A percentile compares a stretch with the other conserved stretches of the same genome.
phyloP scores from a whole-genome alignment of 2,329 filamentous ascomycete genomes.

The Trichoderma oligosporum region DNA sequence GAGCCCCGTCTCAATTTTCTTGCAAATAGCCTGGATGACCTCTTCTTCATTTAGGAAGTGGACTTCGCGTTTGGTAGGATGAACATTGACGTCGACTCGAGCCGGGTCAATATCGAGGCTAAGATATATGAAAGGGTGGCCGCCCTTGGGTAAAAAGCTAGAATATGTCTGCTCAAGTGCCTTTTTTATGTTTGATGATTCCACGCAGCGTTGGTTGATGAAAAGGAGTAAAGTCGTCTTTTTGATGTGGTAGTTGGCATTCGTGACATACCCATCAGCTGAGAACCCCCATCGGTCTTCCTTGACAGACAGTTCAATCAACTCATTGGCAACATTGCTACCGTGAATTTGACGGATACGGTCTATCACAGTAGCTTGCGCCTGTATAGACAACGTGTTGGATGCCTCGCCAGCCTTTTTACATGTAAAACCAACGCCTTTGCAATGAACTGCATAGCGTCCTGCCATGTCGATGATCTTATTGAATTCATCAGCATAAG shows the following conservation, averaged over 20 bases:
- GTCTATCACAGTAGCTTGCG: conserved; percentile 68
- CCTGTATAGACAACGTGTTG: conserved; percentile 74
- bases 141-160: conserved; percentile 83
- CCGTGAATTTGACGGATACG: conserved; percentile 90
- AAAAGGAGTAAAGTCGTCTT: conserved; percentile 84
- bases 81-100: conserved; percentile 93
- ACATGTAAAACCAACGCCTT: conserved; percentile 89
- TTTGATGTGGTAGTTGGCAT: conserved; percentile 92
- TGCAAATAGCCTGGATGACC: conserved; percentile 82
- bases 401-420: conserved; percentile 92
- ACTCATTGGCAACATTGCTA: conserved; percentile 77
- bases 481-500: conserved; percentile 89
- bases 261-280: conserved; percentile 76
- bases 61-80: conserved; percentile 94
- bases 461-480: conserved; percentile 96
- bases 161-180: conserved; percentile 87
- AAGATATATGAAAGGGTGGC: conserved; percentile 90
- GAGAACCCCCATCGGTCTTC: conserved; percentile 81
- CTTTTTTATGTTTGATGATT: conserved; percentile 83
- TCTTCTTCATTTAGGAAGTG: conserved; percentile 98
- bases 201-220: conserved; percentile 93
- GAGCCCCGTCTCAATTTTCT: conserved; percentile 71
- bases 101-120: conserved; percentile 89
- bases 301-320: conserved; percentile 69
- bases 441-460: conserved; percentile 87